Conservation (phyloP, 495 filamentous ascomycete genomes). For the Penicillium coprophilum region DNA sequence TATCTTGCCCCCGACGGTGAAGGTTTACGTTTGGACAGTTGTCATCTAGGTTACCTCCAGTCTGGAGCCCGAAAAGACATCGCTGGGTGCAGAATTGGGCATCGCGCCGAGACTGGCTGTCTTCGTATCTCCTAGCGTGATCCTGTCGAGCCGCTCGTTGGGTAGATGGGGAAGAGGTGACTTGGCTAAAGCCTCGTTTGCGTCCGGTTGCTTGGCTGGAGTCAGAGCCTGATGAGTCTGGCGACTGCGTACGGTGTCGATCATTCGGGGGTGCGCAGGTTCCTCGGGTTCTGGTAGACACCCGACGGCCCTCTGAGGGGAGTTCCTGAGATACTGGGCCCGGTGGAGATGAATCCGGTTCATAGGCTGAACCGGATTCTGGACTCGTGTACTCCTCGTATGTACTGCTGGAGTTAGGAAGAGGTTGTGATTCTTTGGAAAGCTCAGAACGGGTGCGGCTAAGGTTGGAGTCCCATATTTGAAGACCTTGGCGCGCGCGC, state of each 20-base stretch:
- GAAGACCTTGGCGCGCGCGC: constrained; percentile 15
- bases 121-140: constrained; percentile 9
- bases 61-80: constrained; percentile 47
- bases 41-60: constrained; percentile 33
- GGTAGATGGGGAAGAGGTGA: constrained; percentile 16
- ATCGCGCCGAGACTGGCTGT: constrained; percentile 4
- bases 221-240: constrained; percentile 25
- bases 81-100: constrained; percentile 46
- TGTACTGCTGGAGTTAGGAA: constrained; percentile 17
- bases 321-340: no score
- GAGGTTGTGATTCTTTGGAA: constrained; percentile 19
- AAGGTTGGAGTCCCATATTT: constrained; percentile 27
- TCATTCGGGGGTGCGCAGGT: constrained; percentile 16
- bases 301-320: constrained; percentile 18
- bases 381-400: constrained; percentile 17
- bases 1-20: constrained; percentile 25
- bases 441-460: constrained; percentile 24
- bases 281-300: constrained; percentile 23
- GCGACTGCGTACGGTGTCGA: constrained; percentile 7
- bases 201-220: constrained; percentile 21
- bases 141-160: constrained; percentile 16
- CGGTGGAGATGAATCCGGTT: constrained; percentile 22
- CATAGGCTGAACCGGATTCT: constrained; percentile 20
- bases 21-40: constrained; percentile 43
- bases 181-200: constrained; percentile 31